Evolutionary conservation across 2,329 filamentous ascomycete species (phyloP).

Genomic region (Aureobasidium zeae): DNA sequence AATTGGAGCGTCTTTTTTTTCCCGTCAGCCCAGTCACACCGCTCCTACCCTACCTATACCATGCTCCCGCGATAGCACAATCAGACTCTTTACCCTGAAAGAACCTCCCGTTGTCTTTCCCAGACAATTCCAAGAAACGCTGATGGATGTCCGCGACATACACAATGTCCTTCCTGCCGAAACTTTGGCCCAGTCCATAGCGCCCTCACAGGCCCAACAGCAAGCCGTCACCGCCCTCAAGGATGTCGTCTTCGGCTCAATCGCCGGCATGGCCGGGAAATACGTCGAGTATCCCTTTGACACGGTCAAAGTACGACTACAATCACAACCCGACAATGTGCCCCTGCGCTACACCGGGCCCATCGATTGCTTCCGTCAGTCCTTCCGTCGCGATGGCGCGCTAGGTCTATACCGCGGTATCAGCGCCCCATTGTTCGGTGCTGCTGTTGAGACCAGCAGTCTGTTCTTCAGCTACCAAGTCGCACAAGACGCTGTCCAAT

Average conservation of each 20-base stretch:
- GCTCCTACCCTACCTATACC: conserved; percentile 1
- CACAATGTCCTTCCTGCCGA: conserved; percentile 7
- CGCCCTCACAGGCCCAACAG: conserved; percentile 1
- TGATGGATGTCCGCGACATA: conserved; percentile 18
- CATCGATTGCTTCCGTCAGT: conserved; percentile 86
- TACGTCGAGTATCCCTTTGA: conserved; percentile 98
- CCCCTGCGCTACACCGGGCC: conserved; percentile 78
- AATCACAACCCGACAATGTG: conserved; percentile 82
- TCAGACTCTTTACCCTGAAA: background rate
- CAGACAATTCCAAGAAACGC: conserved; percentile 1
- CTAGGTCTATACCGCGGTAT: conserved; percentile 83
- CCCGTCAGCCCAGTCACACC: background rate
- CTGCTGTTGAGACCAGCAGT: conserved; percentile 83
- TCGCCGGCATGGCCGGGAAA: conserved; percentile 85
- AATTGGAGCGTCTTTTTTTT: conserved; percentile 1
- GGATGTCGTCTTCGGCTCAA: conserved; percentile 81
- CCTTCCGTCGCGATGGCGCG: conserved; percentile 68
- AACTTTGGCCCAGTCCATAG: conserved; percentile 2
- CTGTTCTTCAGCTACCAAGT: conserved; percentile 61
- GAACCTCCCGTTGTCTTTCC: background rate
- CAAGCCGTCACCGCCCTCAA: conserved; percentile 62
- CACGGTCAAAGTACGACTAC: conserved; percentile 92
- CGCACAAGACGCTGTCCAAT: conserved; percentile 51
- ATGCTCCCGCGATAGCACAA: conserved; percentile 30
- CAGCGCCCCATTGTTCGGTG: conserved; percentile 79